Evolutionary conservation across 2,329 filamentous ascomycete genomes (phyloP).

Genomic region (Penicillium expansum): DNA sequence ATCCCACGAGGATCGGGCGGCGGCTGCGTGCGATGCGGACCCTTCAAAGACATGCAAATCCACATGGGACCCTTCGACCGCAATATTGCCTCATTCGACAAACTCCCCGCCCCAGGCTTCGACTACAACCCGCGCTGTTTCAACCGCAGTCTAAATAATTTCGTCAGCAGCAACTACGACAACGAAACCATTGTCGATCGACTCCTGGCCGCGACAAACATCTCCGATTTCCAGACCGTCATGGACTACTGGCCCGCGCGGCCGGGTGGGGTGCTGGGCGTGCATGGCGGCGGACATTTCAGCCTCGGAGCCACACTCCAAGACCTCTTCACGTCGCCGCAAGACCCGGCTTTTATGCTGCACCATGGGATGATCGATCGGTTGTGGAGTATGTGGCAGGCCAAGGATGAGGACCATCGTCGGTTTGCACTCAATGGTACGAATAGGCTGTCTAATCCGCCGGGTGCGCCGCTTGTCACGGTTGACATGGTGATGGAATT

Average conservation of each 20-base stretch:
- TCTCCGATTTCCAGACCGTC: conserved; percentile 34
- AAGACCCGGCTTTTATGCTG: conserved; percentile 48
- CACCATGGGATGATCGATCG: conserved; percentile 50
- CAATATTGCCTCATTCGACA: conserved; percentile 7
- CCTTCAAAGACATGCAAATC: conserved; percentile 38
- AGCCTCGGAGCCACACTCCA: conserved; percentile 44
- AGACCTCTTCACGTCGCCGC: conserved; percentile 47
- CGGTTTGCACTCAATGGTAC: conserved; percentile 22
- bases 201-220: conserved; percentile 19
- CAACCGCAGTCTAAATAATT: conserved; percentile 25
- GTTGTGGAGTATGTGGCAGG: conserved; percentile 49
- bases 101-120: conserved; percentile 20
- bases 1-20: conserved; percentile 41
- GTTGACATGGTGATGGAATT: conserved; percentile 21
- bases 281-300: conserved; percentile 49
- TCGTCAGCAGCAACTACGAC: conserved; percentile 27
- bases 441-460: conserved; percentile 17
- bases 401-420: conserved; percentile 8
- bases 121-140: conserved; percentile 32
- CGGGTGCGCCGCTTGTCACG: conserved; percentile 9
- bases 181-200: conserved; percentile 17
- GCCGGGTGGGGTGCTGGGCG: conserved; percentile 31
- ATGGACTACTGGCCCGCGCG: conserved; percentile 37
- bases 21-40: conserved; percentile 36
- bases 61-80: conserved; percentile 29